Evolutionary conservation across 2,329 filamentous ascomycete species (phyloP), one percentile per base, ranked within the genome.

Genomic region (Aspergillus aculeatinus): DNA sequence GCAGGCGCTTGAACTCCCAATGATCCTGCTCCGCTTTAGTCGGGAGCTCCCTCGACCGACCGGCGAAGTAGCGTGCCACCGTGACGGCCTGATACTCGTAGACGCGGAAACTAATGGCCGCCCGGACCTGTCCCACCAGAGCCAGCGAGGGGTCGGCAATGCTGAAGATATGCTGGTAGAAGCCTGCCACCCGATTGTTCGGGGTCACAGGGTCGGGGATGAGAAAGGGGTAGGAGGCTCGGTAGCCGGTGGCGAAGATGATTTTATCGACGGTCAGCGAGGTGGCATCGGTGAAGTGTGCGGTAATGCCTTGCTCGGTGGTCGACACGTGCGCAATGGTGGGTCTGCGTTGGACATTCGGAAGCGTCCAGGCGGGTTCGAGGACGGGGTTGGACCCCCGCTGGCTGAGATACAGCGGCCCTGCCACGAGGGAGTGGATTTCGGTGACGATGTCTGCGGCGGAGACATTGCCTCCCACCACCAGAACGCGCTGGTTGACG

Each of bases 151-250:
- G 71, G 14, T 72, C 69, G 1, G 64, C 60, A 6, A 65, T 70
- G 21, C 68, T 65, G 62, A 73, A 74, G 3, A 74, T 63, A 29
- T 74, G 72, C 35, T 71, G 67, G 60, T 73, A 74, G 31, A 73
- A 65, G 0, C 70, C 68, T 7, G 60, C 58, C 10, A 71, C 53
- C 7, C 66, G 60, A 47, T 71, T 71, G 50, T 72, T 69, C 0
- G 60, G 53, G 3, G 67, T 69, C 6, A 67, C 64, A 0, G 65
- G 62, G 31, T 69, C 54, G 2, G 67, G 68, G 0, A 56, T 61
- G 1, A 74, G 61, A 58, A 72, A 74, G 2, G 72, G 72, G 58
- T 70, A 71, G 2, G 65, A 68, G 23, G 69, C 60, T 14, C 63
- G 60, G 59, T 70, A 74, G 0, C 71, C 71, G 1, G 72, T 74